These are phyloP conservation scores for Solanum bukasovii DNA, from an alignment of 257 asterid genomes.

Conservation along the genomic window DNA sequence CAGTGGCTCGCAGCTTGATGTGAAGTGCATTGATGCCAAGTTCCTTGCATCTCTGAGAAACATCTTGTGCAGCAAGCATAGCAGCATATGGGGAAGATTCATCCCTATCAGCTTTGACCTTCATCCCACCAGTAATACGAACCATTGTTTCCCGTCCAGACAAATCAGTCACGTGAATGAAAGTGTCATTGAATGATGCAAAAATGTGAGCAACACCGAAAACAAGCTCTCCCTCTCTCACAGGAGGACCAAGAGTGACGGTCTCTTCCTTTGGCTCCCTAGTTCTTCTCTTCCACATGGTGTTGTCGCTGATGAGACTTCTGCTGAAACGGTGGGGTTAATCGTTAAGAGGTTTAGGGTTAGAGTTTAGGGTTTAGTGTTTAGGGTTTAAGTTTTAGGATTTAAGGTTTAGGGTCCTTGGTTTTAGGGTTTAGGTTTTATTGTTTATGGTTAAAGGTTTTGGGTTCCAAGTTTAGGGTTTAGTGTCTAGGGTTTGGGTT, in stretches of 20 bases:
- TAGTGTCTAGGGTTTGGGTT: too few relatives aligned
- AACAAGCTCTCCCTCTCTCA: not conserved
- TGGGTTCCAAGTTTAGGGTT: too few relatives aligned
- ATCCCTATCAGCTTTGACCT: not conserved
- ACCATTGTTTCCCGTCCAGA: constrained; percentile 3
- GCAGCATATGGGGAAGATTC: constrained; percentile 2
- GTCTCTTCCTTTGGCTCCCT: constrained; percentile 5
- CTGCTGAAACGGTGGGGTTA: too few relatives aligned
- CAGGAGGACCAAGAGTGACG: not conserved
- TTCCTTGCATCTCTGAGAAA: not conserved
- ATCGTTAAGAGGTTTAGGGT: too few relatives aligned
- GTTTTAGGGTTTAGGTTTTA: too few relatives aligned
- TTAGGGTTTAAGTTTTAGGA: too few relatives aligned
- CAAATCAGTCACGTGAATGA: not conserved
- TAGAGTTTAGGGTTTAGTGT: too few relatives aligned
- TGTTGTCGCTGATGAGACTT: too few relatives aligned
- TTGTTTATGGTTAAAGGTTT: too few relatives aligned
- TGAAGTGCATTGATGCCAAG: constrained; percentile 1
- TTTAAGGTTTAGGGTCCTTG: too few relatives aligned
- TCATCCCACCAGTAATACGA: constrained; percentile 1
- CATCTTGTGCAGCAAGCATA: constrained; percentile 2
- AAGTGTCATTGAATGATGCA: constrained; percentile 1
- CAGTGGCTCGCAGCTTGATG: not conserved
- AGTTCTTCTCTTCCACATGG: not conserved
- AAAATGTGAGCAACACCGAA: not conserved